Evolutionary conservation across 2,329 filamentous ascomycete species (phyloP).

Genomic region (Kalaharituber pfeilii): DNA sequence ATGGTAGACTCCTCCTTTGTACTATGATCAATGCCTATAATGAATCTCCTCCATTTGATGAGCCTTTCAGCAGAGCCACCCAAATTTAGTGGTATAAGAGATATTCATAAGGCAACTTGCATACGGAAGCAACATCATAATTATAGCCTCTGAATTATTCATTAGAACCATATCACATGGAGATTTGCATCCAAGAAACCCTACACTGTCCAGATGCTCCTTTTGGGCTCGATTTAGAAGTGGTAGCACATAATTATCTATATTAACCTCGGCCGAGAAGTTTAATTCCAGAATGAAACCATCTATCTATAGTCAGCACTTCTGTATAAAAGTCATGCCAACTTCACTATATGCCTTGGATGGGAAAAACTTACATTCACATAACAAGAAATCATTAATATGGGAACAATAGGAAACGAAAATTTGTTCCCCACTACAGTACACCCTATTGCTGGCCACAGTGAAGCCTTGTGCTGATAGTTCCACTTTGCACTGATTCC

Average conservation of each 20-base stretch:
- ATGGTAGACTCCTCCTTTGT: slow-evolving; percentile 10
- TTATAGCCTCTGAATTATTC: no score
- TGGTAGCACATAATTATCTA: slow-evolving; percentile 34
- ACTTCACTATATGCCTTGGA: no score
- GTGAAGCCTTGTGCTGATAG: slow-evolving; percentile 12
- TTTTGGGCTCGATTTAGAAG: slow-evolving; percentile 1
- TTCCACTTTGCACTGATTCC: slow-evolving; percentile 13
- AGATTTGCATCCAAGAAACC: slow-evolving; percentile 14
- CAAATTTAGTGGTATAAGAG: slow-evolving; percentile 7
- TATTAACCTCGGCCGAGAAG: slow-evolving; percentile 35
- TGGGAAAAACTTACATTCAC: slow-evolving; percentile 42
- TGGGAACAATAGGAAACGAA: slow-evolving; percentile 53
- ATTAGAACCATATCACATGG: no score
- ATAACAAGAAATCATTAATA: slow-evolving; percentile 53
- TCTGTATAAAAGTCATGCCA: no score
- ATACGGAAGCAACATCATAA: slow-evolving; percentile 15
- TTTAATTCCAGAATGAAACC: slow-evolving; percentile 30
- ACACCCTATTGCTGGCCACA: slow-evolving; percentile 7
- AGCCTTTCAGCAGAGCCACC: slow-evolving; percentile 3
- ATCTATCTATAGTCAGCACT: slow-evolving; percentile 15
- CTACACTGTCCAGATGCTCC: slow-evolving; percentile 1
- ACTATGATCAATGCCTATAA: slow-evolving; percentile 11
- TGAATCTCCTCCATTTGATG: slow-evolving; percentile 9
- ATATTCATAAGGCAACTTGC: slow-evolving; percentile 16
- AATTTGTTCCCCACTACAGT: slow-evolving; percentile 38